Evolutionary conservation across 129 eudicot species (phyloP).

Genomic region (Silybum marianum): DNA sequence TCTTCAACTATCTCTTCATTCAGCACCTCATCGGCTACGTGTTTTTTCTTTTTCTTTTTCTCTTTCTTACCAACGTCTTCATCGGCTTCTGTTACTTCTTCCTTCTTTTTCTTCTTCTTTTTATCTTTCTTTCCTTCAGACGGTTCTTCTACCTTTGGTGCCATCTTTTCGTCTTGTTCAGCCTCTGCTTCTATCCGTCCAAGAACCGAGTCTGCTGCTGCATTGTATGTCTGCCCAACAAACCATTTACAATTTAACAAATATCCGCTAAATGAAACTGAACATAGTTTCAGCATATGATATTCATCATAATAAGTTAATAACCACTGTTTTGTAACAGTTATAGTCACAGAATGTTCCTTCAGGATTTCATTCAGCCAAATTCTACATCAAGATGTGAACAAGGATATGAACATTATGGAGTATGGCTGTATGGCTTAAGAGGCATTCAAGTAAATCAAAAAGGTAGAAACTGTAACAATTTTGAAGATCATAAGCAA

Average conservation of each 20-base stretch:
- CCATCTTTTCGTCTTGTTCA: slow-evolving; percentile 34
- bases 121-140: slow-evolving; percentile 48
- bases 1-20: slow-evolving; percentile 31
- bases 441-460: background rate
- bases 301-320: no score
- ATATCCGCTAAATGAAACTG: no score
- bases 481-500: background rate
- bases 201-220: slow-evolving; percentile 76
- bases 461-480: background rate
- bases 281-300: no score
- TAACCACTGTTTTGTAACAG: background rate
- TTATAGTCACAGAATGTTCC: no score
- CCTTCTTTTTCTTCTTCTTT: slow-evolving; percentile 61
- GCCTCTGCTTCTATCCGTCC: slow-evolving; percentile 59
- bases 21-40: slow-evolving; percentile 19
- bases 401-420: no score
- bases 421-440: no score
- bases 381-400: background rate
- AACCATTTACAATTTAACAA: background rate
- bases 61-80: slow-evolving; percentile 43
- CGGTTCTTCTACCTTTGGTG: slow-evolving; percentile 2
- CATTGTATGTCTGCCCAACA: slow-evolving; percentile 63
- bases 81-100: slow-evolving; percentile 33
- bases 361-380: background rate
- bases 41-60: slow-evolving; percentile 59